Evolutionary conservation across 2,329 filamentous ascomycete genomes (phyloP).

Genomic region (Whalleya microplaca): DNA sequence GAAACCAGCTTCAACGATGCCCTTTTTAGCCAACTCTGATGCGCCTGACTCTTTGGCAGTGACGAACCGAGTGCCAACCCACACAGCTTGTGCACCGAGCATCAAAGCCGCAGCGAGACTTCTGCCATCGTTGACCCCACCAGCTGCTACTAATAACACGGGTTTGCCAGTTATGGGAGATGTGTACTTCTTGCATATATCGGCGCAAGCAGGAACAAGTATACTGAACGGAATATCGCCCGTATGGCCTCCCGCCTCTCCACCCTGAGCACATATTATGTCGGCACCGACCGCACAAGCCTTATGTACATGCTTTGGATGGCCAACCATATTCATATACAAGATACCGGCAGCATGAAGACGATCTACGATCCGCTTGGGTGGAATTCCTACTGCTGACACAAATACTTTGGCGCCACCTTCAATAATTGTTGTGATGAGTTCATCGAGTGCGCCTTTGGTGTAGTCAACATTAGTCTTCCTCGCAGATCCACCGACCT

Average conservation of each 20-base stretch:
- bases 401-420: constrained; percentile 92
- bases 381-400: constrained; percentile 92
- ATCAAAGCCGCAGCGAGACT: constrained; percentile 87
- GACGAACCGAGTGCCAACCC: constrained; percentile 97
- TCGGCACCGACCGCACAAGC: constrained; percentile 89
- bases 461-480: constrained; percentile 99
- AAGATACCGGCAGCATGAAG: constrained; percentile 86
- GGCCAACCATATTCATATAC: constrained; percentile 99
- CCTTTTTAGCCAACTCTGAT: constrained; percentile 91
- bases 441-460: constrained; percentile 93
- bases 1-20: constrained; percentile 86
- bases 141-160: constrained; percentile 90
- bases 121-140: constrained; percentile 92
- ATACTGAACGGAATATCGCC: constrained; percentile 91
- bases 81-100: constrained; percentile 90
- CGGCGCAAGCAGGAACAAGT: constrained; percentile 89
- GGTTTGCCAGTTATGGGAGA: constrained; percentile 84
- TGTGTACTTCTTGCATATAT: constrained; percentile 78
- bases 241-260: constrained; percentile 95
- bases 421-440: constrained; percentile 91
- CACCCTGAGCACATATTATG: constrained; percentile 97
- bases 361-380: constrained; percentile 84
- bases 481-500: constrained; percentile 90
- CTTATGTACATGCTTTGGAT: constrained; percentile 98
- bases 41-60: constrained; percentile 93